Evolutionary conservation across 2,329 filamentous ascomycete genomes (phyloP).

Genomic region (Periglandula ipomoeae): DNA sequence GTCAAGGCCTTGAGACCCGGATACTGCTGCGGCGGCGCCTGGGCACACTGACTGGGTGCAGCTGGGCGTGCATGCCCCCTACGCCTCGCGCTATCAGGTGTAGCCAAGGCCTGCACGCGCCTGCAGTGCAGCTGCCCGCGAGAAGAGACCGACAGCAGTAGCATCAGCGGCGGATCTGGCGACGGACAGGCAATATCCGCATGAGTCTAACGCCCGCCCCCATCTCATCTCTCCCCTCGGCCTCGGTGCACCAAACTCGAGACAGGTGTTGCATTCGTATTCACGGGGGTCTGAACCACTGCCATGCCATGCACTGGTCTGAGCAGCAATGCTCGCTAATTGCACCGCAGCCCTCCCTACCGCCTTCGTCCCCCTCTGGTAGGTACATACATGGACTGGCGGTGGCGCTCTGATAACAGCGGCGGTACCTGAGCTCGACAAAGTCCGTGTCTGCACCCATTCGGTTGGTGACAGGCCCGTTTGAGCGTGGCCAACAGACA

Average conservation of each 20-base stretch:
- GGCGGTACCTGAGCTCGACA: not conserved
- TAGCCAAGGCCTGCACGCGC: no score
- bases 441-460: not conserved
- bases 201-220: not conserved
- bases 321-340: constrained; percentile 1
- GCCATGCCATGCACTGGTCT: not conserved
- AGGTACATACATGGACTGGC: not conserved
- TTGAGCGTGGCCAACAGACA: not conserved
- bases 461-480: not conserved
- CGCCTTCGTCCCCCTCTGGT: not conserved
- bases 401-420: constrained; percentile 4
- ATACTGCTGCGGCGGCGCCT: no score
- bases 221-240: not conserved
- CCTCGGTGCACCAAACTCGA: not conserved
- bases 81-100: no score
- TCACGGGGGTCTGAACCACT: not conserved
- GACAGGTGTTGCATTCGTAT: not conserved
- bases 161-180: constrained; percentile 1
- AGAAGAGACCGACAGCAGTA: no score
- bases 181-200: not conserved
- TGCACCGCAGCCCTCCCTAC: not conserved
- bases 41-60: no score
- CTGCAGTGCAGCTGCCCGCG: no score
- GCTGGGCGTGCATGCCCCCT: no score
- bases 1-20: no score